A percentile compares a stretch with the other conserved stretches of the same genome.
Evolutionary conservation across 2,329 filamentous ascomycete genomes (phyloP).

Genomic region (Calonectria crousiana): DNA sequence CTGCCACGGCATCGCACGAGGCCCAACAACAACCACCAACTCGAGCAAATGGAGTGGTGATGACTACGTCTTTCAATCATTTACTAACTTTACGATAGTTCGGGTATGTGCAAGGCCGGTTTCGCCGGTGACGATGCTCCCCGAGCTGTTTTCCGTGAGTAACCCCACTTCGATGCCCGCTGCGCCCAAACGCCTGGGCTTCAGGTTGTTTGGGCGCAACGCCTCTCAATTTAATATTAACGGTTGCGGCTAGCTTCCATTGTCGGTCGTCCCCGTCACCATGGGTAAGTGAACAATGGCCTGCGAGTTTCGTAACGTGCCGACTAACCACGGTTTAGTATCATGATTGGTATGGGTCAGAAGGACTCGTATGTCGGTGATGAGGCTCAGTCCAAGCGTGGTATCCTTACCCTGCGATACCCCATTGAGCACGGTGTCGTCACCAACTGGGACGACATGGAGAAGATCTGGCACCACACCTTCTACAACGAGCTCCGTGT

Average conservation of each 20-base stretch:
- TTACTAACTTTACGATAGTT: constrained; percentile 73
- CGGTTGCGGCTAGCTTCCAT: constrained; percentile 81
- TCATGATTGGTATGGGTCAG: constrained; percentile 99
- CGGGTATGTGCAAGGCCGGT: constrained; percentile 99
- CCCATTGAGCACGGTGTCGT: constrained; percentile 99
- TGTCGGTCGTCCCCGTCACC: constrained; percentile 98
- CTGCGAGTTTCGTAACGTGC: constrained; percentile 27
- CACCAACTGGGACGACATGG: constrained; percentile 99
- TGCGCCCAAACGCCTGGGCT: constrained; percentile 37
- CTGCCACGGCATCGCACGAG: constrained; percentile 41
- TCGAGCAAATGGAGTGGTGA: not conserved
- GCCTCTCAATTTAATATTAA: constrained; percentile 49
- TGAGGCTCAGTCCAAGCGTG: constrained; percentile 99
- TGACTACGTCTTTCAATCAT: not conserved
- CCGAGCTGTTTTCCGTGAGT: constrained; percentile 99
- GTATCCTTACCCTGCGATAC: constrained; percentile 99
- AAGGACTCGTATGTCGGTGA: constrained; percentile 99
- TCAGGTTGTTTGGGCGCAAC: constrained; percentile 25
- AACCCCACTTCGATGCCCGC: constrained; percentile 51
- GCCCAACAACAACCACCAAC: constrained; percentile 30
- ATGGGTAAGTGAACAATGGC: constrained; percentile 81
- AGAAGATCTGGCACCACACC: constrained; percentile 99
- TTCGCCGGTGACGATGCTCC: constrained; percentile 99
- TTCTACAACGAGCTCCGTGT: constrained; percentile 99
- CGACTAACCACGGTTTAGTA: constrained; percentile 68